phyloP scores from a whole-genome alignment of 164 flowering plant species.

The Euptelea pleiosperma region DNA sequence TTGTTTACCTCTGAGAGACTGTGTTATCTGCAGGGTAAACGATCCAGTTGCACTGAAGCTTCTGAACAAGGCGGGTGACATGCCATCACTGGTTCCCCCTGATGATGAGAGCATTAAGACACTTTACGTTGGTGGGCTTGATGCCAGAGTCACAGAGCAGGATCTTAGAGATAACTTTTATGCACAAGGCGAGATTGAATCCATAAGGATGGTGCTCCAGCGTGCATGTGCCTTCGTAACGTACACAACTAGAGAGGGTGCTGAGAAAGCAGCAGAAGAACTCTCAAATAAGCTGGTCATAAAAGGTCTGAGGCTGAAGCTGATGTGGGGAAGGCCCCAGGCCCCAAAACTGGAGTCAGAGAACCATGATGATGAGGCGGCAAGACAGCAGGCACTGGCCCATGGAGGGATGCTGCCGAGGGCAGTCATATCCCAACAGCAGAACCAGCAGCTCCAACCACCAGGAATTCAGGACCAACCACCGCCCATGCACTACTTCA shows the following conservation, averaged over 20 bases:
- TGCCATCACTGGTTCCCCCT: slow-evolving; percentile 80
- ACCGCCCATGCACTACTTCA: slow-evolving; percentile 57
- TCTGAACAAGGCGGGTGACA: slow-evolving; percentile 84
- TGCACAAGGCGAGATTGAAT: slow-evolving; percentile 87
- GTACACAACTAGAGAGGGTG: slow-evolving; percentile 87
- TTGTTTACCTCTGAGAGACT: neutral
- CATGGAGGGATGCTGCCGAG: slow-evolving; percentile 80
- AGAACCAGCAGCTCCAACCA: slow-evolving; percentile 47
- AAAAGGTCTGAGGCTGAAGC: slow-evolving; percentile 71
- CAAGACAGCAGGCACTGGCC: slow-evolving; percentile 53
- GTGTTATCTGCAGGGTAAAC: slow-evolving; percentile 58
- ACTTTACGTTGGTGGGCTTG: slow-evolving; percentile 82
- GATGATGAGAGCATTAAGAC: slow-evolving; percentile 90
- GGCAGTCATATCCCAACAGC: slow-evolving; percentile 79
- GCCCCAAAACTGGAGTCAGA: slow-evolving; percentile 56
- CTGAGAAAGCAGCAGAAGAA: slow-evolving; percentile 90
- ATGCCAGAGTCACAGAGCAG: slow-evolving; percentile 67
- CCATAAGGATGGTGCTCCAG: slow-evolving; percentile 68
- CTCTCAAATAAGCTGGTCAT: slow-evolving; percentile 80
- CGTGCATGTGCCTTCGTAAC: slow-evolving; percentile 84
- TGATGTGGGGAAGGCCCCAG: slow-evolving; percentile 90
- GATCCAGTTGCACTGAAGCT: slow-evolving; percentile 91
- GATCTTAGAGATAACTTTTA: slow-evolving; percentile 79
- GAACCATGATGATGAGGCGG: slow-evolving; percentile 37
- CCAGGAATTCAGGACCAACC: slow-evolving; percentile 55